Evolutionary conservation across 352 stramenopile species (phyloP).

Genomic region (Pythium dissimile): DNA sequence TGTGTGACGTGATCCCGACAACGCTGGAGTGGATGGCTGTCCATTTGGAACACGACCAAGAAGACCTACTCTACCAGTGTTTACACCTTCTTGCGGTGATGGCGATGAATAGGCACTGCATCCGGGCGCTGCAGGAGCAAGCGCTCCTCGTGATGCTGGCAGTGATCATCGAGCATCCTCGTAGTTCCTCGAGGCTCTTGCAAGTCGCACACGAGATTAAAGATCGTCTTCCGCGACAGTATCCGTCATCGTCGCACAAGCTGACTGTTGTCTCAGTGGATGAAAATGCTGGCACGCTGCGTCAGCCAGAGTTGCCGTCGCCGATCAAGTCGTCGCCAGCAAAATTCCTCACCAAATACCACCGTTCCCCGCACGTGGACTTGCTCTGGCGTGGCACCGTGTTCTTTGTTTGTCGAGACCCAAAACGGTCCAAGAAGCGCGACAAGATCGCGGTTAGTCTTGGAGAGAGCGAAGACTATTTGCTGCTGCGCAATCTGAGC

Average conservation of each 20-base stretch:
- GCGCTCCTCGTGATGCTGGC: constrained; percentile 2
- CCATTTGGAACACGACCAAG: constrained; percentile 21
- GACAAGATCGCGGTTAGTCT: constrained; percentile 33
- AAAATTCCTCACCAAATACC: background rate
- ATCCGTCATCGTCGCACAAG: background rate
- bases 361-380: background rate
- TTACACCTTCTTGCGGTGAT: constrained; percentile 33
- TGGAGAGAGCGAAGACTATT: constrained; percentile 32
- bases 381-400: constrained; percentile 6
- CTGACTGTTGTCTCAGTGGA: background rate
- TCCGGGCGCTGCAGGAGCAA: constrained; percentile 3
- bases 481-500: constrained; percentile 36
- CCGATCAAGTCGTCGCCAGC: background rate
- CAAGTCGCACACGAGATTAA: constrained; percentile 10
- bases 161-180: constrained; percentile 3
- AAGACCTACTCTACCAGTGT: constrained; percentile 27
- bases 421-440: constrained; percentile 25
- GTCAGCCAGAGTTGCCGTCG: background rate
- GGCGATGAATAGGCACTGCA: constrained; percentile 2
- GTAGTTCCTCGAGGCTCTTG: constrained; percentile 4
- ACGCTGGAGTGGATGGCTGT: constrained; percentile 27
- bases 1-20: constrained; percentile 35
- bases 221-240: background rate
- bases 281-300: background rate
- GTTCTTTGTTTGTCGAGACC: constrained; percentile 19